phyloP scores from a whole-genome alignment of 2,329 filamentous ascomycete species.

The Penicillium sp. region DNA sequence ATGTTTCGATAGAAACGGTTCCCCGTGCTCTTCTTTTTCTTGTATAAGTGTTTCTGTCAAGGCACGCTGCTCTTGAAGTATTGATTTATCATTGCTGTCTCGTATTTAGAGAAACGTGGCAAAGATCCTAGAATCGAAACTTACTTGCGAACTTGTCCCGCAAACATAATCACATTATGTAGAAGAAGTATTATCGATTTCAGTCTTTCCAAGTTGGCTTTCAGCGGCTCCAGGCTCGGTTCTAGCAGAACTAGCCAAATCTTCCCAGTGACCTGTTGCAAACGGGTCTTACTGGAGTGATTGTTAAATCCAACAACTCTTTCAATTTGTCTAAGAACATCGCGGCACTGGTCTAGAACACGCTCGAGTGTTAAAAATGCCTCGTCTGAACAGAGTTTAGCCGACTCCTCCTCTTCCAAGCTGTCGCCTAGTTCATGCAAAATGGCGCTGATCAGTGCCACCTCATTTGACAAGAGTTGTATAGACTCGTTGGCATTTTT shows the following conservation, averaged over 20 bases:
- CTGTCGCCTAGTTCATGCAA: slow-evolving; percentile 28
- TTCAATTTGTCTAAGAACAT: slow-evolving; percentile 23
- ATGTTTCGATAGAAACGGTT: no score
- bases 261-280: slow-evolving; percentile 10
- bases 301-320: background rate
- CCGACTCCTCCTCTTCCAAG: slow-evolving; percentile 20
- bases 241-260: slow-evolving; percentile 23
- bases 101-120: no score
- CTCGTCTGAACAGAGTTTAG: slow-evolving; percentile 17
- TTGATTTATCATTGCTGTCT: slow-evolving; percentile 1
- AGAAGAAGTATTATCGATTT: slow-evolving; percentile 17
- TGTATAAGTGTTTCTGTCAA: slow-evolving; percentile 2
- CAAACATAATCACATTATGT: slow-evolving; percentile 33
- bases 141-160: slow-evolving; percentile 18
- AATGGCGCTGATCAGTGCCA: slow-evolving; percentile 29
- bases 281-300: background rate
- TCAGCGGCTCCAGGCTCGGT: slow-evolving; percentile 22
- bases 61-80: slow-evolving; percentile 6
- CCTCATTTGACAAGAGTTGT: slow-evolving; percentile 28
- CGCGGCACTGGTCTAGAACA: slow-evolving; percentile 21
- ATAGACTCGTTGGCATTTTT: slow-evolving; percentile 24
- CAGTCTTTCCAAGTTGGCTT: slow-evolving; percentile 27
- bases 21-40: no score
- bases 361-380: slow-evolving; percentile 8
- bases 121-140: no score